Evolutionary conservation across 1,139 yeast species (phyloP).

Genomic region (Barnettozyma hawaiiensis): DNA sequence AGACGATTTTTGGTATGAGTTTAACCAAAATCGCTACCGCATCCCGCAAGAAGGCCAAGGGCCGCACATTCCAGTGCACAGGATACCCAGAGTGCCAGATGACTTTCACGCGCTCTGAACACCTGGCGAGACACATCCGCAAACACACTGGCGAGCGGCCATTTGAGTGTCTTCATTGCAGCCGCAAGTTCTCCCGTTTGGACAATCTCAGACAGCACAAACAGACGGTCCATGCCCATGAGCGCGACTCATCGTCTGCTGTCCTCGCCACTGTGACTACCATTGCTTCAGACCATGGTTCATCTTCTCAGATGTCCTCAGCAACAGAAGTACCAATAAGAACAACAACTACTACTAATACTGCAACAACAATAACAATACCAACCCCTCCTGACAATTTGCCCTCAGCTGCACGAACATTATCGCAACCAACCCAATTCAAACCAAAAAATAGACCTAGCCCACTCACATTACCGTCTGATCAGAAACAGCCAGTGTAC

Average conservation of each 20-base stretch:
- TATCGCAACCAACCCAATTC: slow-evolving; percentile 21
- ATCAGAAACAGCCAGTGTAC: slow-evolving; percentile 11
- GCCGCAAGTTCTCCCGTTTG: slow-evolving; percentile 72
- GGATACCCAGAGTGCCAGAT: slow-evolving; percentile 85
- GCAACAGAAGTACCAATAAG: too few relatives aligned
- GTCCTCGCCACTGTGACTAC: slow-evolving; percentile 2
- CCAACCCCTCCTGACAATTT: too few relatives aligned
- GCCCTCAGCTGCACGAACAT: slow-evolving; percentile 10
- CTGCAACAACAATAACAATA: too few relatives aligned
- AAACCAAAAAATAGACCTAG: slow-evolving; percentile 25
- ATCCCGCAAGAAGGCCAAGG: slow-evolving; percentile 44
- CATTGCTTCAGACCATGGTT: slow-evolving; percentile 2
- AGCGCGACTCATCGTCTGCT: slow-evolving; percentile 29
- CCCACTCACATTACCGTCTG: slow-evolving; percentile 17
- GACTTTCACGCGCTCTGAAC: slow-evolving; percentile 70
- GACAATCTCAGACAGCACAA: slow-evolving; percentile 91
- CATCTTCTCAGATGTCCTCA: background rate
- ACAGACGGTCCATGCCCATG: slow-evolving; percentile 87
- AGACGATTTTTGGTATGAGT: background rate
- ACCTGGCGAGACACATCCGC: slow-evolving; percentile 84
- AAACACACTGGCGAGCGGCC: slow-evolving; percentile 97
- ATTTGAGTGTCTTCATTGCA: slow-evolving; percentile 79
- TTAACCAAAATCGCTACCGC: background rate
- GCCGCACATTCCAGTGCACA: slow-evolving; percentile 73
- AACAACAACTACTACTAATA: too few relatives aligned